Base-by-base conservation (phyloP, 1,139 yeast genomes). In the Geotrichum bryndzae region DNA sequence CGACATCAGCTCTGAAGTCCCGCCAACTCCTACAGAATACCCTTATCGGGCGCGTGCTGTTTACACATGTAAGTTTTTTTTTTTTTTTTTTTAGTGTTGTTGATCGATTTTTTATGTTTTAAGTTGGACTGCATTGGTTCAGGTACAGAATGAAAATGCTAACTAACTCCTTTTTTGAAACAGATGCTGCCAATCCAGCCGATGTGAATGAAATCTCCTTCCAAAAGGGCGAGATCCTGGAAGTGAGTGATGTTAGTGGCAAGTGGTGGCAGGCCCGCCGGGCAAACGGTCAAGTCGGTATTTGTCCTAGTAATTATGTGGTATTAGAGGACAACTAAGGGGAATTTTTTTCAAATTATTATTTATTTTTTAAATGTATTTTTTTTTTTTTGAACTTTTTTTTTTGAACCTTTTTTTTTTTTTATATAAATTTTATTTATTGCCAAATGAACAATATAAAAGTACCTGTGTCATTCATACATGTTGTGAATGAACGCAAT, bases 261-360 rank as follows among this genome's bases (percentile, higher is more conserved):
- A 87, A 95, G 77, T 94, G 99, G 99, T 94, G 98, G 98, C 97
- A 91, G 76, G 98, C 97, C 46, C 84, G 89, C 72, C 84, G 92
- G 71, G 81, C 87, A 23, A 87, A 85, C 69, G 99, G 99, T 56
- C 96, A 91, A 74, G 89, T 90, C 59, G 99, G 99, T 68, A 94
- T 94, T 69, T 92, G 97, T 75, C 99, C 99, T 59, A 88, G 96
- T 67, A 94, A 94, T 74, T 94, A 94, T 71, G 95, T 92, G 58
- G 88, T 89, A 72, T 78, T 90, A 11, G 31, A 55, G 15, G 55
- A 51, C 4, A 51, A 23, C 22, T 35, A 46, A 45, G 45, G 29
- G 51, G 31, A 41, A 27, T 27, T 27, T 27, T 27, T 18, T 18
- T 18, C 18, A 18, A 13, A 38, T 15, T 35, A 1, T 53, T 33